Evolutionary conservation across 2,329 filamentous ascomycete species (phyloP), one percentile per base, ranked within the genome.

Genomic region (Apiospora arundinis): DNA sequence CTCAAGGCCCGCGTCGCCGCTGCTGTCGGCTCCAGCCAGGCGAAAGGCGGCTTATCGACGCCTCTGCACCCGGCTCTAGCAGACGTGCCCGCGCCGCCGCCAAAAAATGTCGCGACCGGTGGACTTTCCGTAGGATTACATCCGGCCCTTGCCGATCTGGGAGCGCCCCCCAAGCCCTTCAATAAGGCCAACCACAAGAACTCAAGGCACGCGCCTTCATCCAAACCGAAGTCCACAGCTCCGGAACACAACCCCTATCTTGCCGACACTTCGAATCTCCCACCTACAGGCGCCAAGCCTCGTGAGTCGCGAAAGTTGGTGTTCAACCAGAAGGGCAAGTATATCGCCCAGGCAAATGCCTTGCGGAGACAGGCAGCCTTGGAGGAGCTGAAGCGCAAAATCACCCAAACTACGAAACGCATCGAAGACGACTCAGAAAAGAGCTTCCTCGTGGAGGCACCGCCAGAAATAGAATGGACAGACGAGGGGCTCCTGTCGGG

Each of bases 271-370:
- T 87, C 92, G 9, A 92, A 84, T 74, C 82, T 91, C 16, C 87
- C 89, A n/a, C 84, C 87, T 5, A 90, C 92, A 83, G 74, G 85
- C 81, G 77, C 80, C 44, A 93, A 92, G 76, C 85, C 88, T 48
- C 89, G 95, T 68, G 88, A 93, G 74, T 89, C 94, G 14, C 91
- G 93, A 72, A 91, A 93, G 74, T 87, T 99, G 23, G 85, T 94
- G 16, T 98, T 99, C 85, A 97, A 98, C 77, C 92, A 95, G 76
- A 97, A 97, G 81, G 96, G 96, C 69, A 98, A 98, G 87, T 98
- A 97, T 79, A 97, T 98, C 72, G 92, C 95, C 74, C 95, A 98
- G 82, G 96, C 93, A 9, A 95, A 94, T 80, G 95, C 95, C 71
- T 85, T 98, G 69, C 92, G 96, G 73, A 90, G 94, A 72, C 95